A percentile compares a stretch with the other conserved stretches of the same genome.
These are phyloP conservation scores for Boletus rubescentipes DNA, from an alignment of 768 basidiomycete species.

Conservation along the genomic window DNA sequence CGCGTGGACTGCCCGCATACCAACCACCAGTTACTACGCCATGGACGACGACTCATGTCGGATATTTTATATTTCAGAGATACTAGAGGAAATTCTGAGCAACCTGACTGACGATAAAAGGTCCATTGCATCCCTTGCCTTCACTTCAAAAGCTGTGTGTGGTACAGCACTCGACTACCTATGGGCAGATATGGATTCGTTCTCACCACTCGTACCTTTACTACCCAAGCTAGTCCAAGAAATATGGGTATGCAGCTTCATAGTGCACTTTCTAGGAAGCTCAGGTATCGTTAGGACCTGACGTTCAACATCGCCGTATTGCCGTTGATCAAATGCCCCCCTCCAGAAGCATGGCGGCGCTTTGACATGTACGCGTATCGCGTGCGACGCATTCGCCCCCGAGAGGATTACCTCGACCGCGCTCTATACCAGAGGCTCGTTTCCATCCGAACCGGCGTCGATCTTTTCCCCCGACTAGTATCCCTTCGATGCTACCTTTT, in stretches of 20 bases:
- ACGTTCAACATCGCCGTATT: constrained; percentile 4
- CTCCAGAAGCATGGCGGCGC: constrained; percentile 10
- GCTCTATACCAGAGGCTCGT: constrained; percentile 19
- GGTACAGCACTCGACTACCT: constrained; percentile 14
- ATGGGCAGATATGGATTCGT: constrained; percentile 21
- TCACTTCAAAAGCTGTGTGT: constrained; percentile 12
- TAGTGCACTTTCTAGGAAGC: neutral
- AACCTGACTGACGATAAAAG: constrained; percentile 13
- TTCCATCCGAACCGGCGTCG: constrained; percentile 7
- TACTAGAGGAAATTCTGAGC: constrained; percentile 11
- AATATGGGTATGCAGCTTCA: constrained; percentile 8
- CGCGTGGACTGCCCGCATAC: neutral
- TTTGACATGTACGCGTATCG: constrained; percentile 20
- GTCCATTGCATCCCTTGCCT: constrained; percentile 6
- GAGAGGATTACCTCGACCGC: constrained; percentile 4
- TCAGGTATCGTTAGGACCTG: constrained; percentile 2
- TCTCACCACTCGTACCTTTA: constrained; percentile 14
- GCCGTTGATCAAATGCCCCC: constrained; percentile 10
- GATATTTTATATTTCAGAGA: constrained; percentile 16
- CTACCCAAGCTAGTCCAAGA: constrained; percentile 9
- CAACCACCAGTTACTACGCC: neutral
- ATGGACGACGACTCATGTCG: constrained; percentile 1
- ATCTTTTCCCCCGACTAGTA: constrained; percentile 13
- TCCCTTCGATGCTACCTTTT: constrained; percentile 14
- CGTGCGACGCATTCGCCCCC: constrained; percentile 11